phyloP scores from a whole-genome alignment of 2,329 filamentous ascomycete genomes.

The Pseudogymnoascus sp. region DNA sequence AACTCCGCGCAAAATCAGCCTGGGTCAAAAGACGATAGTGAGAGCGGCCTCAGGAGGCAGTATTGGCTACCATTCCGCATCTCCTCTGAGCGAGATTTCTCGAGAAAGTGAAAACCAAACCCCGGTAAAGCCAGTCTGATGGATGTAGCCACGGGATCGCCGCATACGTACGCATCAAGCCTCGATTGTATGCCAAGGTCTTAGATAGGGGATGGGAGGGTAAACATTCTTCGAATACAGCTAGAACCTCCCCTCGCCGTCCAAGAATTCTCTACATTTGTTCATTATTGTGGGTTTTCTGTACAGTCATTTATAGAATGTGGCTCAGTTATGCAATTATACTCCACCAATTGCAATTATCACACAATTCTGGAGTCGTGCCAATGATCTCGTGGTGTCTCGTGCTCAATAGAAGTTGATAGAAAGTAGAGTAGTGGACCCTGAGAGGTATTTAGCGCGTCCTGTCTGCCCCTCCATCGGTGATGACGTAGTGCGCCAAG shows the following conservation, averaged over 20 bases:
- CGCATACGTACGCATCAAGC: no score
- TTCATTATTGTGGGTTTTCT: constrained; percentile 5
- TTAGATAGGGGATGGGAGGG: not conserved
- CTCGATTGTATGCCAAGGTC: not conserved
- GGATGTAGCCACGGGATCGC: not conserved
- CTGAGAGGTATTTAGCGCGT: not conserved
- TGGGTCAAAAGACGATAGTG: not conserved
- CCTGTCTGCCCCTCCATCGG: not conserved
- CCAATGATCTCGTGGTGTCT: not conserved
- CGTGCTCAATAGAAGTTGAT: constrained; percentile 3
- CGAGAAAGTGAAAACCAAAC: not conserved
- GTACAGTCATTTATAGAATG: constrained; percentile 5
- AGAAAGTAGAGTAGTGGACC: constrained; percentile 6
- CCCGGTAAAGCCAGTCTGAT: not conserved
- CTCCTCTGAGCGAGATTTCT: not conserved
- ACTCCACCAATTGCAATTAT: constrained; percentile 5
- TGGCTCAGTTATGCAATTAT: constrained; percentile 1
- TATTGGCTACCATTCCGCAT: not conserved
- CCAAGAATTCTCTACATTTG: not conserved
- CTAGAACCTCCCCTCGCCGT: not conserved
- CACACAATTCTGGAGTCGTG: not conserved
- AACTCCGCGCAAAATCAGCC: not conserved
- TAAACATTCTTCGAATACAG: constrained; percentile 1
- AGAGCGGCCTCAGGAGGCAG: not conserved
- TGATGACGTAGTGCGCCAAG: constrained; percentile 6